phyloP scores from a whole-genome alignment of 805 yeast genomes.

The Saturnispora diversa region DNA sequence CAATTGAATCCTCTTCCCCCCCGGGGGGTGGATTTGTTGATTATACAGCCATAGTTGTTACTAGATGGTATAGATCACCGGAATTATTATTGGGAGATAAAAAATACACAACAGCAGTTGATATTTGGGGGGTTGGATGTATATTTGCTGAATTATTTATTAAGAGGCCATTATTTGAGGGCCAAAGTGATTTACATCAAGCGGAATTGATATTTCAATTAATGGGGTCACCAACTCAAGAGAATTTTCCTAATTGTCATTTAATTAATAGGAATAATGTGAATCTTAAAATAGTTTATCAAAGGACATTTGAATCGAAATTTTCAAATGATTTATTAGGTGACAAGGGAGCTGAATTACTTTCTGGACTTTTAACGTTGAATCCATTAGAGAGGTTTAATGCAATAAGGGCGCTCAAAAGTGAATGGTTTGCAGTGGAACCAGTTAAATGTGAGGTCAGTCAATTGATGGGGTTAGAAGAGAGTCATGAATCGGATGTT shows the following conservation, averaged over 20 bases:
- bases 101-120: conserved; percentile 87
- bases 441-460: conserved; percentile 55
- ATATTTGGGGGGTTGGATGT: conserved; percentile 97
- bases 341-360: conserved; percentile 43
- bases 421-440: conserved; percentile 55
- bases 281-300: conserved; percentile 24
- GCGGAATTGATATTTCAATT: conserved; percentile 72
- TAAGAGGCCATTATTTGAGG: conserved; percentile 76
- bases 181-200: conserved; percentile 81
- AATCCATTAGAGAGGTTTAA: conserved; percentile 71
- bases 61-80: conserved; percentile 97
- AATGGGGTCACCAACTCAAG: conserved; percentile 67
- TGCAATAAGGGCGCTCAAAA: conserved; percentile 68
- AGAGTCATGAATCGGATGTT: conserved; percentile 83
- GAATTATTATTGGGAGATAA: conserved; percentile 83
- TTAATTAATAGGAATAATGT: conserved; percentile 49
- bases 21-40: conserved; percentile 50
- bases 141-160: conserved; percentile 87
- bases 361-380: conserved; percentile 54
- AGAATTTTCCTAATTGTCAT: conserved; percentile 53
- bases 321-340: conserved; percentile 32
- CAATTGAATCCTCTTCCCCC: conserved; percentile 17
- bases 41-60: conserved; percentile 70
- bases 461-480: conserved; percentile 63
- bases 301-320: conserved; percentile 39